Base-by-base conservation (phyloP, 2,329 filamentous ascomycete genomes). In the Fusarium chuoi region DNA sequence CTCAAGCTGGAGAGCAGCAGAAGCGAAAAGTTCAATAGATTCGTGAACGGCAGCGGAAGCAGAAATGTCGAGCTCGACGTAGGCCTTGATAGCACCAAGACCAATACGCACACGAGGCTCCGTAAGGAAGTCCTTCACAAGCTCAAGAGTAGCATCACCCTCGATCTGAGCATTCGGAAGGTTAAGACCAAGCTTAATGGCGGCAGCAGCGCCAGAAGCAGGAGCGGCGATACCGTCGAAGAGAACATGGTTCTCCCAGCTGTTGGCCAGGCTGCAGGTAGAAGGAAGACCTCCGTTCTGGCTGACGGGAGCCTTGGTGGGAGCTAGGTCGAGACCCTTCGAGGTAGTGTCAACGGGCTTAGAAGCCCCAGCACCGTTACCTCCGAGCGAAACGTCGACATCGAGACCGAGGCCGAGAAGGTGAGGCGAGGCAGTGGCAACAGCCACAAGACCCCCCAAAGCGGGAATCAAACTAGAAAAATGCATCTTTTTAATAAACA, bases 21-120 rank as follows among this genome's bases (percentile, higher is more conserved):
- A 82, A 13, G 83, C 83, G 73, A 84, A 87, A 0, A 90, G 80
- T 74, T 86, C 87, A 49, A 89, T 78, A 6, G 85, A 84, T 75
- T 90, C 88, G 26, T 85, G 85, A 24, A 87, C 83, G 17, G 82
- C 84, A 24, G 82, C 83, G 9, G 81, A 82, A 33, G 88, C 79
- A 13, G 80, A 79, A 1, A 89, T 81, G 54, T 86, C 84, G 11
- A 89, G 75, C 70, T 88, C 82, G 22, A 90, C 80, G 74, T 87
- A 88, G 13, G 88, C 81, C 78, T 89, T 87, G 70, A 90, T 77
- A 10, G 82, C 83, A 46, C 83, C 83, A 54, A 90, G 86, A 70
- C 85, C 81, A 6, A 90, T 77, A 24, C 83, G 81, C 33, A 85
- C 79, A 20, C 82, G 79, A 0, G 86, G 86, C 46, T 80, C 68